Evolutionary conservation across 345 rosid genomes (phyloP).

Genomic region (Eucalyptus camaldulensis): DNA sequence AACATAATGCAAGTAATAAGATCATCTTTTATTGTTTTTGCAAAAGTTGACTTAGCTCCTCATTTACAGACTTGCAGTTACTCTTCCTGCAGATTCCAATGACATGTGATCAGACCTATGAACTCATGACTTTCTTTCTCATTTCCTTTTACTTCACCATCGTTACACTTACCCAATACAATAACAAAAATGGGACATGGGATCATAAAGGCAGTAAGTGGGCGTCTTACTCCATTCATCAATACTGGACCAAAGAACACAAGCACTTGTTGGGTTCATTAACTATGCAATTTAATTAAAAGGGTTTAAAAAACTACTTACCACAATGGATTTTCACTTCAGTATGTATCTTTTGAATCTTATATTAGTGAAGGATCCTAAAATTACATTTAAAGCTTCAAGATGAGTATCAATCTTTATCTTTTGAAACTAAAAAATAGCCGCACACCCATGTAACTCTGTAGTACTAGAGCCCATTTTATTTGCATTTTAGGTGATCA

Average conservation of each 20-base stretch:
- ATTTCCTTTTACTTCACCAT: not conserved
- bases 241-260: not conserved
- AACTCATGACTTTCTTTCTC: not conserved
- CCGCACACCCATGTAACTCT: not conserved
- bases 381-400: not conserved
- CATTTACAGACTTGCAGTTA: not conserved
- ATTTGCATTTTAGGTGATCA: not conserved
- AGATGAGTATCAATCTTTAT: not conserved
- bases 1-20: not conserved
- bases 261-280: not conserved
- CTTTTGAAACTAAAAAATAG: not conserved
- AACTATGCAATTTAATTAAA: not conserved
- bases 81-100: not conserved
- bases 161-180: not conserved
- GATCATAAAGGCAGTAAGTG: not conserved
- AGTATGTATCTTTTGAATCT: not conserved
- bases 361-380: not conserved
- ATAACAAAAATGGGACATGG: not conserved
- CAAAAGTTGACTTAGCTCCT: not conserved
- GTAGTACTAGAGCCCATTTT: not conserved
- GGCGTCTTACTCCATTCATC: not conserved
- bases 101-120: not conserved
- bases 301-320: not conserved
- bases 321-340: not conserved
- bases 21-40: not conserved